Base-by-base conservation (phyloP, 768 basidiomycete species). In the Russula griseocarnosa region DNA sequence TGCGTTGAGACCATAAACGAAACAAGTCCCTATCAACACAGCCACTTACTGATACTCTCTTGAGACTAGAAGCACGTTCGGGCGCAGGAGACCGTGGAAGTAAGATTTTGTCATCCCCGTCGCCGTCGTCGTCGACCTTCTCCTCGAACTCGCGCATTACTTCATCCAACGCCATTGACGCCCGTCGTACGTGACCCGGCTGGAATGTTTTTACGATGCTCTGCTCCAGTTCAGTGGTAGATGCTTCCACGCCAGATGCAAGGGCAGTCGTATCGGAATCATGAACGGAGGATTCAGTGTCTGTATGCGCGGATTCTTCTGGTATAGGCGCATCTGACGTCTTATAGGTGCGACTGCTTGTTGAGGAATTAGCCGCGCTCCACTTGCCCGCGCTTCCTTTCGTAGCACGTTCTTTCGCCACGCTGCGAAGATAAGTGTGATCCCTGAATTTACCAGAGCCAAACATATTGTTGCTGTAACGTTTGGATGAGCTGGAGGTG, bases 381-480 rank as follows among this genome's bases (percentile, higher is more conserved):
- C 76, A 73, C 52, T 73, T 71, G 56, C 71, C 77, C 75, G 61
- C 76, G 73, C 77, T 81, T 65, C 75, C 77, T 55, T 46, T 60
- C 6, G 18, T 30, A 32, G 60, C 40, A 69, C 75, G 78, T 66
- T 74, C 65, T 20, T 79, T 80, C 24, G 78, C 70, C 56, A 81
- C 78, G 71, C 79, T 82, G 63, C 85, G 83, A 69, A 89, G 73
- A 73, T 92, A 89, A 11, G 79, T 77, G 71, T 90, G 84, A 73
- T 93, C 91, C 61, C 86, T 81, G 69, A 91, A 79, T 60, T 86
- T 82, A n/a, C 86, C 85, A 20, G 91, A 92, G 53, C 89, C 86
- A 66, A 92, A 93, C 55, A 94, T 78, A 70, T 92, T 92, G 73
- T 92, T 92, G 78, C 90, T 92, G 73, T 89, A 88, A 52, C 91